Percentiles rank a stretch among this genome's conserved stretches.
These are phyloP conservation scores for Aristolochia contorta DNA, from an alignment of 164 flowering plant species.

Conservation along the genomic window DNA sequence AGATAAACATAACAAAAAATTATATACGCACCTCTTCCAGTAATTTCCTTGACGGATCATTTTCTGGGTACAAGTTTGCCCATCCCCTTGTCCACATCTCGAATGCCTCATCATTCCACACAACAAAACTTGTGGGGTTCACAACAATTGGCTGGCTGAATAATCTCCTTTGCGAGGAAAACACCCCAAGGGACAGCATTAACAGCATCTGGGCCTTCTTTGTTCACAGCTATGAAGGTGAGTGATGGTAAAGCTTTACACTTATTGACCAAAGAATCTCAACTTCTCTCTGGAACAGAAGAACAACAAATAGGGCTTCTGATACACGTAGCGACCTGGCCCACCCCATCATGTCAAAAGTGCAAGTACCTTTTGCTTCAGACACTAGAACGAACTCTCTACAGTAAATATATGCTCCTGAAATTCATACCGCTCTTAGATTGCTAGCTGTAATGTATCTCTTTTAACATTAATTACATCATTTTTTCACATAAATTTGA, in stretches of 20 bases:
- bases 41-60: constrained; percentile 54
- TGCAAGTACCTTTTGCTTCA: not conserved
- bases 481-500: too few species aligned
- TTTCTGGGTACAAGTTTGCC: constrained; percentile 64
- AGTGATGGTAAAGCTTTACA: constrained; percentile 49
- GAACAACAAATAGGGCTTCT: constrained; percentile 87
- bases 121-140: constrained; percentile 74
- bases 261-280: constrained; percentile 52
- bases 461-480: too few species aligned
- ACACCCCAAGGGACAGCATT: constrained; percentile 98
- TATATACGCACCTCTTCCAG: constrained; percentile 49
- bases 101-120: constrained; percentile 98
- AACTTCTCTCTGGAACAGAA: constrained; percentile 73
- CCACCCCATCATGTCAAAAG: constrained; percentile 79
- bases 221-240: constrained; percentile 78
- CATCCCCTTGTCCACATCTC: constrained; percentile 82
- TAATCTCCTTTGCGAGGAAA: constrained; percentile 81
- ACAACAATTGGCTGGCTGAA: constrained; percentile 96
- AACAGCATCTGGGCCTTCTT: constrained; percentile 47
- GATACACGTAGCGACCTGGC: constrained; percentile 83
- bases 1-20: not conserved
- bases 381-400: not conserved
- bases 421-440: too few species aligned
- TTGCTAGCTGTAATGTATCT: too few species aligned
- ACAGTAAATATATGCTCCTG: not conserved